These are phyloP conservation scores for Pseudozyma sp. DNA, from an alignment of 1,284 basidiomycete species.

Conservation along the genomic window DNA sequence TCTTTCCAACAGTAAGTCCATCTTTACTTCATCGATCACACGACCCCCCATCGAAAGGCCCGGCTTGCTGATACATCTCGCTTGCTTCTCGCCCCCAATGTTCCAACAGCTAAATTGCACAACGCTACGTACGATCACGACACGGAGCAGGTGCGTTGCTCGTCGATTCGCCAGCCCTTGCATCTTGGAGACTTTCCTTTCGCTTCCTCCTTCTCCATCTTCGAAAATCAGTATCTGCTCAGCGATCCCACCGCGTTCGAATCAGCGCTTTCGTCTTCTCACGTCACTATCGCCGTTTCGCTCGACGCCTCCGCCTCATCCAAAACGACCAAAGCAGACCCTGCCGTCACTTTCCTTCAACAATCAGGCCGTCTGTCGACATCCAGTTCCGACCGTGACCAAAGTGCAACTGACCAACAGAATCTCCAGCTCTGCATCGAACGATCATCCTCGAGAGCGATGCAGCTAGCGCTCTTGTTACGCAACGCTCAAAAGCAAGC, in stretches of 20 bases:
- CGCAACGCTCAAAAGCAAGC: conserved; percentile 19
- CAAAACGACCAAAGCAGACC: conserved; percentile 14
- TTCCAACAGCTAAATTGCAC: conserved; percentile 72
- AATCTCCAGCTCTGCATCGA: conserved; percentile 43
- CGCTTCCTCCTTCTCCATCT: conserved; percentile 82
- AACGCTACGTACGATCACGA: conserved; percentile 80
- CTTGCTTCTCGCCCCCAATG: background rate
- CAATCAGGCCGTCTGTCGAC: conserved; percentile 39
- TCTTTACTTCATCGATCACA: no score
- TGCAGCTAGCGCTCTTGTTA: conserved; percentile 15
- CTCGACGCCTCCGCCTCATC: conserved; percentile 9
- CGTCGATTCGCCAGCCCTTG: conserved; percentile 73
- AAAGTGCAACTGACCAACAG: conserved; percentile 19
- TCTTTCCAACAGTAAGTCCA: conserved; percentile 75
- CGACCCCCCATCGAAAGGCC: no score
- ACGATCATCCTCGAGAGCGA: conserved; percentile 22
- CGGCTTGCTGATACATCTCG: no score
- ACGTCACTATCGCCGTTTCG: conserved; percentile 45
- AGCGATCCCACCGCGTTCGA: conserved; percentile 90
- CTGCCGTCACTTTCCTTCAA: conserved; percentile 28
- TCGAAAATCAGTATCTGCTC: conserved; percentile 78
- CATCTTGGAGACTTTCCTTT: conserved; percentile 73
- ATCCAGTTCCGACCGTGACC: conserved; percentile 1
- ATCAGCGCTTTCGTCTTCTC: conserved; percentile 76
- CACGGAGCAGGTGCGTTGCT: conserved; percentile 76